Evolutionary conservation across 768 basidiomycete genomes (phyloP), one percentile per base, ranked within the genome.

Genomic region (Naematelia aurantialba): DNA sequence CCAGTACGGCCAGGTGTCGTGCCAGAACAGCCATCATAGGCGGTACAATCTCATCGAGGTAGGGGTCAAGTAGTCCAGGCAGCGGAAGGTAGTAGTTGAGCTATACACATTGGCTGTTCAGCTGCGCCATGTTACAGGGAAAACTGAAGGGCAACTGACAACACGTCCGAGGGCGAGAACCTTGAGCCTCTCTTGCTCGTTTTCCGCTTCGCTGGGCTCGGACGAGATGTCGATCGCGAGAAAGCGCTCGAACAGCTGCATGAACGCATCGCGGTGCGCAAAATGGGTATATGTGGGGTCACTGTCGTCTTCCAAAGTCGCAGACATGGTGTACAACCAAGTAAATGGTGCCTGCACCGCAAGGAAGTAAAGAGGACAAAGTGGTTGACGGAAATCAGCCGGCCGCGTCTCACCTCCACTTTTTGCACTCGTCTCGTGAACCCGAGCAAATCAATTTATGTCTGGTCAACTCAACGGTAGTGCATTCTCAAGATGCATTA

Each of bases 61-160:
- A 86, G 34, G 94, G 92, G 75, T 99, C 96, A 12, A 98, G 81
- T 2, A 99, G 83, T 75, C 91, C 89, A 1, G 92, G 82, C 66
- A 94, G 90, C 61, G 98, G 93, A 74, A 94, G 92, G 71, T 94
- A 97, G 72, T 86, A 84, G 72, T 84, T 84, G 26, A 97, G 82
- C 94, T 97, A 55, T 0, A 10, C 22, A 5, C 31, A 44, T 44
- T n/a, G n/a, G n/a, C 42, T 17, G 29, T 24, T 51, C 5, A 17
- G 4, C 22, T 24, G 27, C n/a, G 22, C 49, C 25, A 17, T 11
- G 14, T 22, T 24, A 14, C 14, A 5, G n/a, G n/a, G n/a, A n/a
- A n/a, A n/a, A n/a, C n/a, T n/a, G n/a, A n/a, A n/a, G n/a, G n/a
- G n/a, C n/a, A n/a, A 60, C 78, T 61, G 30, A 78, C 77, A 48